phyloP scores from a whole-genome alignment of 495 filamentous ascomycete genomes.

The Xylaria scruposa region DNA sequence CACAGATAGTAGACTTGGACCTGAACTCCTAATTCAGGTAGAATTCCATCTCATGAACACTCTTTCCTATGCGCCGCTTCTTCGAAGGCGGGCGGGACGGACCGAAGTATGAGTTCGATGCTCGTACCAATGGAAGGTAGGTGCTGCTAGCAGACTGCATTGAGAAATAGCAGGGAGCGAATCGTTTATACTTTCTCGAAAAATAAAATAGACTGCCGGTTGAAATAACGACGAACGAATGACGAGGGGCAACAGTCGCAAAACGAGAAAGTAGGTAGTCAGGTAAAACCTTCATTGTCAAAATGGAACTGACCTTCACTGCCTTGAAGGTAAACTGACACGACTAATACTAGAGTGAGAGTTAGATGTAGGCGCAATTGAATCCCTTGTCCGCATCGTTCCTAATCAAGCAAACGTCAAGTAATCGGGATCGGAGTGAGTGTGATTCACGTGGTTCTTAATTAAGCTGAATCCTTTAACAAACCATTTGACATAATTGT shows the following conservation, averaged over 20 bases:
- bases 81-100: background rate
- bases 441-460: background rate
- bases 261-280: background rate
- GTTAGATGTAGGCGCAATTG: background rate
- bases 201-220: background rate
- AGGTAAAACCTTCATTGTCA: background rate
- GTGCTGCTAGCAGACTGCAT: background rate
- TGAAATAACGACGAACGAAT: background rate
- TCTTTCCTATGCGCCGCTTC: background rate
- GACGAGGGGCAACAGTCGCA: no score
- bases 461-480: background rate
- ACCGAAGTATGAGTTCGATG: background rate
- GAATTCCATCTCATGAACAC: background rate
- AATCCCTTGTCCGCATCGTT: background rate
- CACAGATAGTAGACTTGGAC: background rate
- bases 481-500: background rate
- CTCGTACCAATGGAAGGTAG: conserved; percentile 15
- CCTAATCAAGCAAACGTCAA: background rate
- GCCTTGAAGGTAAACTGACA: background rate
- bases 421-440: background rate
- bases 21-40: background rate
- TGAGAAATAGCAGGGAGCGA: background rate
- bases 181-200: background rate
- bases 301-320: background rate
- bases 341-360: background rate